Percentiles rank a stretch among this genome's conserved stretches.
Conservation (phyloP, 2,329 filamentous ascomycete genomes). For the Aspergillus quadrilineatus region DNA sequence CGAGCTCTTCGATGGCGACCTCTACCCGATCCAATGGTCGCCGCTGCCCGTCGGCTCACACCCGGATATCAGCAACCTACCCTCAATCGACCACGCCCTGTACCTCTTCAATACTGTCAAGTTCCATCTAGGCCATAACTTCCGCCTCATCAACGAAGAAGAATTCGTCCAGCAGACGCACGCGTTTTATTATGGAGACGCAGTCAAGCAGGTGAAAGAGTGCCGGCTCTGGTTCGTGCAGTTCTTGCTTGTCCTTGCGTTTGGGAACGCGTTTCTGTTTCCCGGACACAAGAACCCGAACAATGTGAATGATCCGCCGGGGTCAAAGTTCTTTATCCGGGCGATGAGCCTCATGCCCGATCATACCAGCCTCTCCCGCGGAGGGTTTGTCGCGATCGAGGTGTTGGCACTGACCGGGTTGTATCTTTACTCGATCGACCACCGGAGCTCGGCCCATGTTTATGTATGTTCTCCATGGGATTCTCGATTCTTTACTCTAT, state of each 20-base stretch:
- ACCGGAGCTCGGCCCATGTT: slow-evolving; percentile 41
- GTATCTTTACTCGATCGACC: slow-evolving; percentile 45
- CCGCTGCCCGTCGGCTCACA: slow-evolving; percentile 23
- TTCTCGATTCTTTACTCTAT: neutral
- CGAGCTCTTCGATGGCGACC: slow-evolving; percentile 26
- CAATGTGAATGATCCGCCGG: slow-evolving; percentile 24
- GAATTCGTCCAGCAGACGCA: slow-evolving; percentile 36
- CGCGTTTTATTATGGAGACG: slow-evolving; percentile 45
- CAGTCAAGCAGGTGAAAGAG: slow-evolving; percentile 24
- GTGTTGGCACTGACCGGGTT: slow-evolving; percentile 38
- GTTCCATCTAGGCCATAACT: slow-evolving; percentile 56
- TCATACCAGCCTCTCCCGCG: slow-evolving; percentile 31
- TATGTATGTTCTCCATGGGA: slow-evolving; percentile 30
- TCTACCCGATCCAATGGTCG: slow-evolving; percentile 29
- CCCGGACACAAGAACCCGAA: slow-evolving; percentile 29
- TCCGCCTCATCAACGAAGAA: slow-evolving; percentile 56
- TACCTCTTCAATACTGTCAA: slow-evolving; percentile 58
- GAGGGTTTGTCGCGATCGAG: slow-evolving; percentile 34
- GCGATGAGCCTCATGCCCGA: slow-evolving; percentile 44
- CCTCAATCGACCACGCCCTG: slow-evolving; percentile 52
- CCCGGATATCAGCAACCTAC: slow-evolving; percentile 43
- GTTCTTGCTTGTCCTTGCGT: slow-evolving; percentile 55
- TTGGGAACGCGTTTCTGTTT: slow-evolving; percentile 54
- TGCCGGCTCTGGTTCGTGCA: slow-evolving; percentile 53
- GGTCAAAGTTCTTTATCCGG: slow-evolving; percentile 41